Conservation (phyloP, 352 stramenopile species). For the Pythium folliculosum region DNA sequence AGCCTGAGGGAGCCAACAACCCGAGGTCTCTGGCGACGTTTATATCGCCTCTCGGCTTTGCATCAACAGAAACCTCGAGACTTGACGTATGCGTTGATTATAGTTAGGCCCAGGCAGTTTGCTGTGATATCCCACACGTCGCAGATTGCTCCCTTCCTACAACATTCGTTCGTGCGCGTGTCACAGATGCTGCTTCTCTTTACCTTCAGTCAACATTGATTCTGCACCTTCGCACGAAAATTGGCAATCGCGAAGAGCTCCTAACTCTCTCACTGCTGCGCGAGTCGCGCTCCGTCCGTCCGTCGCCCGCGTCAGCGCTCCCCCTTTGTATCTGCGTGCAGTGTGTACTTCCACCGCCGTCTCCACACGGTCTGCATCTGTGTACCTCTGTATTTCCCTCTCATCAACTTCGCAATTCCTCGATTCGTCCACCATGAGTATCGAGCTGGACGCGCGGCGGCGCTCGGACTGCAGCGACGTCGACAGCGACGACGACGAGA, state of each 20-base stretch:
- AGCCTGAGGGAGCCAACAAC: neutral
- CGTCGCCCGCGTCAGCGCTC: neutral
- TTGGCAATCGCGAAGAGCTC: neutral
- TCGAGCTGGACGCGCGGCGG: neutral
- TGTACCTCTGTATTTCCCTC: neutral
- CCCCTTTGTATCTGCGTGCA: neutral
- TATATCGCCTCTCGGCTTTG: no score
- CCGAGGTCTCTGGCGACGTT: no score
- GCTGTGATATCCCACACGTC: conserved; percentile 11
- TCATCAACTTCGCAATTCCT: neutral
- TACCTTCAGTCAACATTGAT: conserved; percentile 12
- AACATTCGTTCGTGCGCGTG: neutral
- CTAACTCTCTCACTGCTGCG: neutral
- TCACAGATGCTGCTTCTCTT: conserved; percentile 9
- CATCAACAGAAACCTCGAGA: no score
- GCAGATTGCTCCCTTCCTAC: neutral
- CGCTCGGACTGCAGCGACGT: conserved; percentile 30
- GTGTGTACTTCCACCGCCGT: neutral
- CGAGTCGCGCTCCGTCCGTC: neutral
- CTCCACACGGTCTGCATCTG: conserved; percentile 3
- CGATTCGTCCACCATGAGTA: conserved; percentile 6
- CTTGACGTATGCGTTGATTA: no score
- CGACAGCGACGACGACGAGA: conserved; percentile 39
- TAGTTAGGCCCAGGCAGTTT: no score
- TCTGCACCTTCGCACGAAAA: neutral